Evolutionary conservation across 495 filamentous ascomycete genomes (phyloP), one percentile per base, ranked within the genome.

Genomic region (Daldinia decipiens): DNA sequence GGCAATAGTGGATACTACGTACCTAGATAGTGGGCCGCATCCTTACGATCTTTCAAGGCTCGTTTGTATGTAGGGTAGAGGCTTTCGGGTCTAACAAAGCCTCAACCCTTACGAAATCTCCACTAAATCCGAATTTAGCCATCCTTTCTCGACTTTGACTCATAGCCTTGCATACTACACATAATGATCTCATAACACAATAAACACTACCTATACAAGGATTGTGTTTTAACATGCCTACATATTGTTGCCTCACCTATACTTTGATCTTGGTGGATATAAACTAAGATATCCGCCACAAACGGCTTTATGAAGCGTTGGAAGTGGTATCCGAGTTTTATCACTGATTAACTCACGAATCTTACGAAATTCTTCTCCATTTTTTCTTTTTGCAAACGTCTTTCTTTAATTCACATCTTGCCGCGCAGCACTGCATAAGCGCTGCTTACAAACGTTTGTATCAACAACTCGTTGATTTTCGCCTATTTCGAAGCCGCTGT

Each of bases 401-500:
- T 57, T 4, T 57, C 54, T 38, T 57, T 43, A 45, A 27, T 45
- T 31, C 57, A 29, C 17, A 29, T 59, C 38, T 56, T 56, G 15
- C 26, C 50, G 15, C 51, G 43, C 43, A 31, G 34, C 13, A 15
- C 13, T 32, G 5, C 52, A 19, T 34, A 38, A 19, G 31, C 31
- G 0, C n/a, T 59, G 19, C 34, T 59, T 21, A 43, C 45, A 40
- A 52, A 47, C 53, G 12, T 59, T 69, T 40, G 13, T 17, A 59
- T 54, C 55, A 15, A 38, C 55, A 6, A n/a, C 9, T 8, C 17
- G 11, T 62, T 57, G 11, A 31, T 45, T 55, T 56, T 21, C 59
- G 47, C 21, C 47, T 52, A 15, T 45, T 36, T 74, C 36, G 70
- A 86, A 86, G 84, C 76, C 83, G 83, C 84, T 84, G 78, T 86